Conservation (phyloP, 257 asterid genomes). For the Leonotis leonurus region DNA sequence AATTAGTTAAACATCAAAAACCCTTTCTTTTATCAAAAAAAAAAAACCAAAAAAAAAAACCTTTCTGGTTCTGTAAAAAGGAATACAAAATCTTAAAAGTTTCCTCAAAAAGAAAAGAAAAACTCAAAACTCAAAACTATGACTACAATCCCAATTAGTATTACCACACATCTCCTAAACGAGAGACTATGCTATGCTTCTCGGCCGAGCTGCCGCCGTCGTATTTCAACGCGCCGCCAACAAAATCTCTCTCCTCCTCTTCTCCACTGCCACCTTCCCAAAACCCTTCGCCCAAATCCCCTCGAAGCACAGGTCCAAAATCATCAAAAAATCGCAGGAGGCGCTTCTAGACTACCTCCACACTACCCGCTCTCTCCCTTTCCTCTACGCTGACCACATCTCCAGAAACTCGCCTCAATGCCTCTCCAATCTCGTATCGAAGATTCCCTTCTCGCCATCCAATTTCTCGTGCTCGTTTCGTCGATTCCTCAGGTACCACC, state of each 20-base stretch:
- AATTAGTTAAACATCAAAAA: too few relatives aligned
- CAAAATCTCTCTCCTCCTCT: constrained; percentile 18
- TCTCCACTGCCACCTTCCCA: constrained; percentile 17
- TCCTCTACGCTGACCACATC: constrained; percentile 44
- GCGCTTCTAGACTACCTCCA: constrained; percentile 55
- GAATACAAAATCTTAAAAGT: too few relatives aligned
- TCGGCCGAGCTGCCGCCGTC: constrained; percentile 24
- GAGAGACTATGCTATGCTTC: too few relatives aligned
- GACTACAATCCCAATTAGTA: too few relatives aligned
- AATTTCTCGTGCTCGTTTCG: constrained; percentile 25
- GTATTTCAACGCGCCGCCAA: constrained; percentile 17
- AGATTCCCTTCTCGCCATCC: constrained; percentile 32
- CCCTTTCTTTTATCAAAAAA: too few relatives aligned
- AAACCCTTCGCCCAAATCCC: constrained; percentile 47
- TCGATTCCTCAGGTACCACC: constrained; percentile 60
- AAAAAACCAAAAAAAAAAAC: too few relatives aligned
- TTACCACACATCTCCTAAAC: too few relatives aligned
- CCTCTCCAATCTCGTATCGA: constrained; percentile 33
- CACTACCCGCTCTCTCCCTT: constrained; percentile 53
- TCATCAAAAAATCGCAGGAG: constrained; percentile 35
- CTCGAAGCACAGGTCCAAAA: constrained; percentile 35
- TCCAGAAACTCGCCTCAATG: constrained; percentile 37
- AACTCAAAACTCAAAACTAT: too few relatives aligned
- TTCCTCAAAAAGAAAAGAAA: too few relatives aligned
- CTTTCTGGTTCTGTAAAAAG: too few relatives aligned